A percentile compares a stretch with the other conserved stretches of the same genome.
Evolutionary conservation across 331 rosid species (phyloP).

Genomic region (Saraca asoca): DNA sequence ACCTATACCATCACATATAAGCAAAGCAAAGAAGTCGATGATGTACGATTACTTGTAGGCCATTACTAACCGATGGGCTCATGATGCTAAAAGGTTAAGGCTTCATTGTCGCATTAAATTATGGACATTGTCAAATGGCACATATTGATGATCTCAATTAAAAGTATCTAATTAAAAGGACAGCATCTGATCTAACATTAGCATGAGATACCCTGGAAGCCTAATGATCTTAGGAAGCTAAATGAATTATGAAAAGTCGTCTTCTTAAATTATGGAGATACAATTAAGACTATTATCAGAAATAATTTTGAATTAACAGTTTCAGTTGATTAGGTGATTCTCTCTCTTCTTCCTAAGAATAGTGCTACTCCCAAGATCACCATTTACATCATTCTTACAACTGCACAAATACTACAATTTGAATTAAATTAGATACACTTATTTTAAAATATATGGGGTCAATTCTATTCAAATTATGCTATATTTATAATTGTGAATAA

Average conservation of each 20-base stretch:
- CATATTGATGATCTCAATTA: constrained; percentile 35
- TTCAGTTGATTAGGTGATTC: constrained; percentile 1
- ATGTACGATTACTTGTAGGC: background rate
- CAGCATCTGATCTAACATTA: constrained; percentile 31
- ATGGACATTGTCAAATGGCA: constrained; percentile 24
- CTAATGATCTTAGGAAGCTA: constrained; percentile 9
- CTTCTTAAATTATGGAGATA: constrained; percentile 31
- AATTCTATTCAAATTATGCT: too few relatives aligned
- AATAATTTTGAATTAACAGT: constrained; percentile 23
- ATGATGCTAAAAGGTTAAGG: constrained; percentile 29
- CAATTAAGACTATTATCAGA: constrained; percentile 20
- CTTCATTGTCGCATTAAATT: constrained; percentile 28
- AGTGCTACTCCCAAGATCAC: too few relatives aligned
- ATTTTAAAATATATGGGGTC: too few relatives aligned
- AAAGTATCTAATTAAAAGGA: constrained; percentile 27
- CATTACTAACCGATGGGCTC: constrained; percentile 11
- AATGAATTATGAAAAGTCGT: constrained; percentile 18
- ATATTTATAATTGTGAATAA: too few relatives aligned
- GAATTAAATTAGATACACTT: too few relatives aligned
- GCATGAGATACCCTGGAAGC: constrained; percentile 14
- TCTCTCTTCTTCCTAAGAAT: too few relatives aligned
- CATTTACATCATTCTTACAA: too few relatives aligned
- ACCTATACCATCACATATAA: background rate
- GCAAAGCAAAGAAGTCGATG: background rate
- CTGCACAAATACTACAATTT: too few relatives aligned